Base-by-base conservation (phyloP, 345 rosid species). In the Turnera subulata region DNA sequence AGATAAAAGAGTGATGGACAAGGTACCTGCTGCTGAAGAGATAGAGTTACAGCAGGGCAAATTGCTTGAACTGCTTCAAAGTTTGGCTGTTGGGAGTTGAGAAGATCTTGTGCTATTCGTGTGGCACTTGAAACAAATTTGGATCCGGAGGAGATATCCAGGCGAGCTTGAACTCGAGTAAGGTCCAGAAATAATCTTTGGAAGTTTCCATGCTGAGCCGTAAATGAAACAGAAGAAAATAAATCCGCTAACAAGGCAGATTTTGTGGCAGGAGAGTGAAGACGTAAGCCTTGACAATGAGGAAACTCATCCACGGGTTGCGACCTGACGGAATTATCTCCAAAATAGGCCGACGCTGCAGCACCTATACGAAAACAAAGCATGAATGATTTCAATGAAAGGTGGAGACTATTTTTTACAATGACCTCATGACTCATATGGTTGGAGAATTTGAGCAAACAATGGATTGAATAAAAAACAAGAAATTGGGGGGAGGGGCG, bases 1-100 rank as follows among this genome's bases (percentile, higher is more conserved):
- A 29, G 4, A 29, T 29, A 29, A 29, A 29, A 4, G 35, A 29
- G 35, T 29, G 53, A 16, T 42, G 49, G 33, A 42, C 51, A 55
- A 18, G n/a, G 46, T 76, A 89, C 97, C 96, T 89, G 99, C 65
- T 93, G 99, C 70, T 87, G 99, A 63, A 93, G 62, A 59, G 97
- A 93, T 69, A 93, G 26, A 24, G 71, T 66, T 55, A 77, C 77
- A 29, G 64, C 72, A 26, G 96, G 99, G 74, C 88, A 79, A 57
- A 87, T 69, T 29, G 78, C 79, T 64, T 74, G 80, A 60, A 87
- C 51, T 16, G 85, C 71, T 59, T 75, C 86, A 58, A 73, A 17
- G 35, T 58, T 73, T 51, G 89, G 97, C 72, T 63, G 84, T 44
- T 55, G 82, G 24, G 96, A 85, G 68, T 80, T 72, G 39, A 83